Percentiles rank a stretch among this genome's conserved stretches.
Evolutionary conservation across 257 asterid genomes (phyloP).

Genomic region (Knoxia roxburghii): DNA sequence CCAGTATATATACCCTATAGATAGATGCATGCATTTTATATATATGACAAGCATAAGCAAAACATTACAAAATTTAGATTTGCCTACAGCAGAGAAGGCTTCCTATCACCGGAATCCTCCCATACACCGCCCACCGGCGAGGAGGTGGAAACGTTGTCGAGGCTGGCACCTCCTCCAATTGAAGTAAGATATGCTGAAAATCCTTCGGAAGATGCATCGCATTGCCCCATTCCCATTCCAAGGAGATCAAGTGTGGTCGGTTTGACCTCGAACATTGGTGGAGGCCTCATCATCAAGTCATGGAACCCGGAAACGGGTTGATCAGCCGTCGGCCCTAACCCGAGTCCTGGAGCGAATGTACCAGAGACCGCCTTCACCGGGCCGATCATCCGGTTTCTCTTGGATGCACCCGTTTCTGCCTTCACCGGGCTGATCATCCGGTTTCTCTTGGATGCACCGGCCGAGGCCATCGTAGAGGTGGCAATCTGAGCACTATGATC

Average conservation of each 20-base stretch:
- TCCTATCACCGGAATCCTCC: conserved; percentile 52
- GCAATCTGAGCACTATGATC: conserved; percentile 8
- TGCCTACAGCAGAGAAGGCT: conserved; percentile 49
- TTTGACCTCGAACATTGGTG: conserved; percentile 33
- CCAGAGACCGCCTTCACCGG: too few species aligned
- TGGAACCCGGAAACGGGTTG: conserved; percentile 29
- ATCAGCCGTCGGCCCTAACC: conserved; percentile 37
- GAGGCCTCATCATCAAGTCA: conserved; percentile 46
- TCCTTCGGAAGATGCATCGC: conserved; percentile 31
- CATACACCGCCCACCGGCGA: conserved; percentile 50
- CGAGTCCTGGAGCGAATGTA: conserved; percentile 43
- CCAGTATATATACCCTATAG: too few species aligned
- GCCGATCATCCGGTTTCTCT: too few species aligned
- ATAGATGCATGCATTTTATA: neutral
- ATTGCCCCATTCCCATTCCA: conserved; percentile 53
- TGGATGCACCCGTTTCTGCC: too few species aligned
- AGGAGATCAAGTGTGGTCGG: conserved; percentile 80
- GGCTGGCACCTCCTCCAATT: conserved; percentile 27
- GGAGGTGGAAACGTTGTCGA: conserved; percentile 16
- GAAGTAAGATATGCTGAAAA: conserved; percentile 49
- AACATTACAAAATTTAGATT: too few species aligned
- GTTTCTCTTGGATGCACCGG: conserved; percentile 10
- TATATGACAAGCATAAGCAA: too few species aligned
- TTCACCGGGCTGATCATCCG: conserved; percentile 35
- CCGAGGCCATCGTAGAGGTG: neutral